These are phyloP conservation scores for Aspergillus melleus DNA, from an alignment of 2,329 filamentous ascomycete genomes.

Conservation along the genomic window DNA sequence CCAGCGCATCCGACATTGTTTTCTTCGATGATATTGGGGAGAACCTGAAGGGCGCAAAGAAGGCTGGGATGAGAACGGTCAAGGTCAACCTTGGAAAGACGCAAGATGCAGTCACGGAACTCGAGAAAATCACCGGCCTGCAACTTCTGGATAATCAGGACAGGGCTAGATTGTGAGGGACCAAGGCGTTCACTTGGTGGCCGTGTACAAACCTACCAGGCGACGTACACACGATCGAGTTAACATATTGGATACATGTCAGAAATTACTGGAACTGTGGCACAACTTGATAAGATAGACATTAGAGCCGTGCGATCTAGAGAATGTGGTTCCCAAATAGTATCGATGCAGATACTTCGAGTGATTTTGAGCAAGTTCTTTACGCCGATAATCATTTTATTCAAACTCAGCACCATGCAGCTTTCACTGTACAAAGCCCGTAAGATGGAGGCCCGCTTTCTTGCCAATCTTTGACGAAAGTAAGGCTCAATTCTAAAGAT, in stretches of 20 bases:
- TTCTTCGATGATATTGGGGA: constrained; percentile 95
- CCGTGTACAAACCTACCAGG: too few species aligned
- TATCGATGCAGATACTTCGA: background rate
- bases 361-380: background rate
- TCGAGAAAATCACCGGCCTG: constrained; percentile 75
- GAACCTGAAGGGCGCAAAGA: constrained; percentile 79
- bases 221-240: background rate
- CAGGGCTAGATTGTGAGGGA: constrained; percentile 35
- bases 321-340: background rate
- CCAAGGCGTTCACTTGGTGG: background rate
- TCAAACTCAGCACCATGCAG: background rate
- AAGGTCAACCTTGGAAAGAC: constrained; percentile 79
- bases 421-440: too few species aligned
- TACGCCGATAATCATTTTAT: background rate
- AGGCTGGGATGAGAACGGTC: constrained; percentile 75
- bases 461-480: too few species aligned
- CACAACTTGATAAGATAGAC: too few species aligned
- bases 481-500: too few species aligned
- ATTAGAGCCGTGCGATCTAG: too few species aligned
- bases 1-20: constrained; percentile 68
- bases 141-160: constrained; percentile 38
- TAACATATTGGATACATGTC: too few species aligned
- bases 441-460: background rate
- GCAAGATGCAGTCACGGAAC: constrained; percentile 75
- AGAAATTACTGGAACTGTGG: too few species aligned